Conservation (phyloP, 1,139 yeast genomes). For the Dujonia santamariae region DNA sequence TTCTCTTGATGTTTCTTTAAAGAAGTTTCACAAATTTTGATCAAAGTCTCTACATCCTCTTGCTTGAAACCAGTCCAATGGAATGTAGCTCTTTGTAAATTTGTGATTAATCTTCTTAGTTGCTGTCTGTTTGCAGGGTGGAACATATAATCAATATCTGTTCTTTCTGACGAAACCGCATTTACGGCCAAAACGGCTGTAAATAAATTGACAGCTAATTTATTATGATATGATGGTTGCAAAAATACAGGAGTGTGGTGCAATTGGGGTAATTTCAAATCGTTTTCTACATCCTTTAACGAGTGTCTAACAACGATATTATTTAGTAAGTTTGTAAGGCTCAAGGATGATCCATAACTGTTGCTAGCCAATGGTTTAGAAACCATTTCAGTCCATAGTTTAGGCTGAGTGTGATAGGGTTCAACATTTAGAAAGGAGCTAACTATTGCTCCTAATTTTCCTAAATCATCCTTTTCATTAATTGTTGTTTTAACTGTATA, state of each 20-base stretch:
- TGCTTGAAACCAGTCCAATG: slow-evolving; percentile 73
- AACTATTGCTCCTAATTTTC: slow-evolving; percentile 50
- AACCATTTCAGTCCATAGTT: slow-evolving; percentile 46
- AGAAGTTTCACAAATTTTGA: slow-evolving; percentile 46
- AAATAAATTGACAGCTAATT: slow-evolving; percentile 57
- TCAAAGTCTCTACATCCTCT: slow-evolving; percentile 50
- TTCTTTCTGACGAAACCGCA: slow-evolving; percentile 69
- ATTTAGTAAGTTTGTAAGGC: slow-evolving; percentile 39
- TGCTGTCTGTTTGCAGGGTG: slow-evolving; percentile 56
- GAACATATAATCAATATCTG: slow-evolving; percentile 68
- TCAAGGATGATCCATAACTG: slow-evolving; percentile 36
- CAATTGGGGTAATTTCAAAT: slow-evolving; percentile 56
- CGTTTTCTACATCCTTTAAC: slow-evolving; percentile 48
- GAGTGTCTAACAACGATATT: slow-evolving; percentile 55
- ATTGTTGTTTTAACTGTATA: slow-evolving; percentile 34
- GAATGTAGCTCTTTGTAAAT: slow-evolving; percentile 64
- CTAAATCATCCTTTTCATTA: slow-evolving; percentile 47
- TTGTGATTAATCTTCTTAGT: slow-evolving; percentile 53
- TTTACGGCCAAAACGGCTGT: slow-evolving; percentile 67
- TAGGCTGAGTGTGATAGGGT: slow-evolving; percentile 51
- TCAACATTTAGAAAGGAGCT: slow-evolving; percentile 55
- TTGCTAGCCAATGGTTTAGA: slow-evolving; percentile 45
- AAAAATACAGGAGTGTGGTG: slow-evolving; percentile 56
- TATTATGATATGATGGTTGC: slow-evolving; percentile 61
- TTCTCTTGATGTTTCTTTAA: slow-evolving; percentile 29